Percentiles rank a stretch among this genome's conserved stretches.
These are phyloP conservation scores for Ceriops tagal DNA, from an alignment of 345 rosid species.

Conservation along the genomic window DNA sequence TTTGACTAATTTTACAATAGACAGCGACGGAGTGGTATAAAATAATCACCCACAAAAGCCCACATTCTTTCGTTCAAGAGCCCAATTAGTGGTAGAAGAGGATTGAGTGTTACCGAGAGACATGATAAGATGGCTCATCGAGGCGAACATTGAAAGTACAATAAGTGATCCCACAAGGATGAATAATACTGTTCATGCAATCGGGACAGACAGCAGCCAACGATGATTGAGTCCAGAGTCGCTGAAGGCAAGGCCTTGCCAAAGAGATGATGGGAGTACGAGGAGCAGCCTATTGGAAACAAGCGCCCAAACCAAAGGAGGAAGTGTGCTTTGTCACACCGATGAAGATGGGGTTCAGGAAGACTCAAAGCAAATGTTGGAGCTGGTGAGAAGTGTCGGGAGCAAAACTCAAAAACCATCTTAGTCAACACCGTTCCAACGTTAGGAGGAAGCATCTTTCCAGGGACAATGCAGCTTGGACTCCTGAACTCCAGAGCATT, in stretches of 20 bases:
- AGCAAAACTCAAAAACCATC: not conserved
- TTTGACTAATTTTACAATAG: no score
- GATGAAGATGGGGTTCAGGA: constrained; percentile 38
- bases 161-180: not conserved
- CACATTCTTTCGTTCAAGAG: no score
- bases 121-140: no score
- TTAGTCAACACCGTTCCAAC: not conserved
- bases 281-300: constrained; percentile 28
- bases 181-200: not conserved
- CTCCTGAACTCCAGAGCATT: constrained; percentile 39
- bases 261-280: constrained; percentile 22
- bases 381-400: constrained; percentile 17
- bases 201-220: not conserved
- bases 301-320: constrained; percentile 18
- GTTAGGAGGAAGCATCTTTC: constrained; percentile 7
- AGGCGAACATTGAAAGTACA: no score
- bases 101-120: no score
- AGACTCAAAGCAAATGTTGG: constrained; percentile 43
- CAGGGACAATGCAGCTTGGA: constrained; percentile 23
- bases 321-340: constrained; percentile 20
- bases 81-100: no score
- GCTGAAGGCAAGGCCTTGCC: constrained; percentile 30
- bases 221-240: constrained; percentile 5
- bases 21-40: no score
- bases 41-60: no score